Conservation (phyloP, 1,284 basidiomycete species). For the Apiotrichum domesticum region DNA sequence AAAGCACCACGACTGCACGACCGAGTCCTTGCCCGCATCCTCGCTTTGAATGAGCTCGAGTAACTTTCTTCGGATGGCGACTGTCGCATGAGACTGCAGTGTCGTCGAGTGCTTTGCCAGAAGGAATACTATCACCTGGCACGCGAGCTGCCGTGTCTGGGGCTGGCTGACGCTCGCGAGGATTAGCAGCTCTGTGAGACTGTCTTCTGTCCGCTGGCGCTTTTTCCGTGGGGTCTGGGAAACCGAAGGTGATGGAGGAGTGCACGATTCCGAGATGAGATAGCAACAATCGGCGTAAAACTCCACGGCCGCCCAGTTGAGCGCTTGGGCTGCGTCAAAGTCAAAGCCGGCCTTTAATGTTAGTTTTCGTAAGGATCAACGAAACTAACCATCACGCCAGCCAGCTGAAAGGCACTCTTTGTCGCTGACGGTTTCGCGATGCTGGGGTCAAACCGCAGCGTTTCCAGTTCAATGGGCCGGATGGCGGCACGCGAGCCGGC, state of each 20-base stretch:
- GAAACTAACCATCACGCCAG: conserved; percentile 18
- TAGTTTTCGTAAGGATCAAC: neutral
- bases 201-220: conserved; percentile 50
- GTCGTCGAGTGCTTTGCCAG: conserved; percentile 65
- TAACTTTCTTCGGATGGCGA: conserved; percentile 55
- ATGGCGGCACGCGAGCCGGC: conserved; percentile 58
- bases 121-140: conserved; percentile 80
- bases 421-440: neutral
- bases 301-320: conserved; percentile 74
- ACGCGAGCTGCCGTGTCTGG: conserved; percentile 49
- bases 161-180: conserved; percentile 49
- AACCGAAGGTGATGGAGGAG: neutral
- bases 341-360: conserved; percentile 55
- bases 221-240: conserved; percentile 30
- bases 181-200: conserved; percentile 56
- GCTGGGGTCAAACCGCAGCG: conserved; percentile 4
- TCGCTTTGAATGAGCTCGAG: conserved; percentile 54
- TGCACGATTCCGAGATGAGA: neutral
- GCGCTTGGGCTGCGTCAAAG: conserved; percentile 63
- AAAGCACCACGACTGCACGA: conserved; percentile 73
- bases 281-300: conserved; percentile 72
- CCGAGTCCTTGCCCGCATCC: conserved; percentile 53
- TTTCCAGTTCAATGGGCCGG: conserved; percentile 56
- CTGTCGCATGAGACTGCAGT: conserved; percentile 56
- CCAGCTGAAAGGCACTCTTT: conserved; percentile 22